These are phyloP conservation scores for Diplotaxis tenuifolia DNA, from an alignment of 345 rosid species.

Conservation along the genomic window DNA sequence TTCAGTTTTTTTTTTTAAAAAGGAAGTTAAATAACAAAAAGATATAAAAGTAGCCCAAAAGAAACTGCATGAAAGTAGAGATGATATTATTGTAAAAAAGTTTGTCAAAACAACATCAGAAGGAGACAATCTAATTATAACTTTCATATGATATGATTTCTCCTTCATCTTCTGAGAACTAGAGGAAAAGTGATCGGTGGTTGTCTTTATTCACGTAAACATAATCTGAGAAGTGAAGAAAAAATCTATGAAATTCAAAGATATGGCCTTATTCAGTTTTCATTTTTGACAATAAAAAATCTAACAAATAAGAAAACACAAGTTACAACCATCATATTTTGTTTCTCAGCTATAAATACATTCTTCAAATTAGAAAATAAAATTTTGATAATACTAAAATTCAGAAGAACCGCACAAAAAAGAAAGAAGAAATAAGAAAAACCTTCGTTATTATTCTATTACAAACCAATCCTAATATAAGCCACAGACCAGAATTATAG, in stretches of 20 bases:
- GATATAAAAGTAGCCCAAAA: too few relatives aligned
- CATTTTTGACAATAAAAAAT: neutral
- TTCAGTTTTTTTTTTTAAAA: too few relatives aligned
- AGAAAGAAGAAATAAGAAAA: neutral
- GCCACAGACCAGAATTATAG: neutral
- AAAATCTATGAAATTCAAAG: neutral
- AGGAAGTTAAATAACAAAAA: too few relatives aligned
- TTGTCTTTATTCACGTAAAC: neutral
- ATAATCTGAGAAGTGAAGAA: neutral
- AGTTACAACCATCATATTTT: neutral
- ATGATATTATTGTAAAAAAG: too few relatives aligned
- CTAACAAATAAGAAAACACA: neutral
- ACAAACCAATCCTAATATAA: constrained; percentile 9
- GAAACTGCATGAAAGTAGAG: too few relatives aligned
- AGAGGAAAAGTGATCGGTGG: neutral
- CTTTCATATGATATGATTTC: neutral
- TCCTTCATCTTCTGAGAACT: neutral
- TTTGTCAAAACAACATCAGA: neutral
- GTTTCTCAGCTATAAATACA: neutral
- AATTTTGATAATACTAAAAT: neutral
- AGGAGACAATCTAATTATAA: neutral
- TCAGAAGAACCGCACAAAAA: neutral
- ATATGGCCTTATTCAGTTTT: neutral
- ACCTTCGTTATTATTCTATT: neutral
- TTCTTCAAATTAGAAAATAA: neutral